A percentile compares a stretch with the other conserved stretches of the same genome.
Conservation (phyloP, 768 basidiomycete genomes). For the Crucibulum laeve region DNA sequence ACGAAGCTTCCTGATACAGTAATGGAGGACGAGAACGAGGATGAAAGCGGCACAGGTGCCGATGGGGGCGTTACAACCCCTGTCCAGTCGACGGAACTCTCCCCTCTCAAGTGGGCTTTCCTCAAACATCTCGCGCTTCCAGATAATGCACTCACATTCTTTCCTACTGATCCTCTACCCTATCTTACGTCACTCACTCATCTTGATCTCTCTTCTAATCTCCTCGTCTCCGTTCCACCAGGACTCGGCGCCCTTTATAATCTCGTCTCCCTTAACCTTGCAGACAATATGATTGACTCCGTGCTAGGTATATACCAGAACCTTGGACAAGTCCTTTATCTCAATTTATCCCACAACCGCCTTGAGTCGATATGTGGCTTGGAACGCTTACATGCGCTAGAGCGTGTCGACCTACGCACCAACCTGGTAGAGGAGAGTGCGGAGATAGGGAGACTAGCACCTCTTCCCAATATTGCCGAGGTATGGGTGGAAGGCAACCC, state of each 20-base stretch:
- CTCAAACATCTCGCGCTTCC: conserved; percentile 73
- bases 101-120: conserved; percentile 67
- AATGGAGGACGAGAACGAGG: conserved; percentile 11
- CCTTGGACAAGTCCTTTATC: conserved; percentile 68
- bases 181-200: conserved; percentile 73
- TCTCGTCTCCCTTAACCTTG: conserved; percentile 88
- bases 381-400: conserved; percentile 81
- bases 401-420: conserved; percentile 77
- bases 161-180: conserved; percentile 63
- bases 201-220: conserved; percentile 87
- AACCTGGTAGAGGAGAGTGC: conserved; percentile 80
- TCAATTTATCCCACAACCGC: conserved; percentile 84
- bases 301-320: conserved; percentile 83
- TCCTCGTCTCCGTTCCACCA: conserved; percentile 82
- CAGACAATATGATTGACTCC: conserved; percentile 97
- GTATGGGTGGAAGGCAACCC: conserved; percentile 87
- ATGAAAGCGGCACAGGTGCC: conserved; percentile 5
- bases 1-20: conserved; percentile 55
- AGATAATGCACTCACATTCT: conserved; percentile 78
- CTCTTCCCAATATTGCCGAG: conserved; percentile 73
- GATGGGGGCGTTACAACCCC: conserved; percentile 19
- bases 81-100: conserved; percentile 34
- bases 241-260: conserved; percentile 72
- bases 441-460: conserved; percentile 80
- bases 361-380: conserved; percentile 94